Evolutionary conservation across 2,329 filamentous ascomycete species (phyloP).

Genomic region (Paecilomyces sp.): DNA sequence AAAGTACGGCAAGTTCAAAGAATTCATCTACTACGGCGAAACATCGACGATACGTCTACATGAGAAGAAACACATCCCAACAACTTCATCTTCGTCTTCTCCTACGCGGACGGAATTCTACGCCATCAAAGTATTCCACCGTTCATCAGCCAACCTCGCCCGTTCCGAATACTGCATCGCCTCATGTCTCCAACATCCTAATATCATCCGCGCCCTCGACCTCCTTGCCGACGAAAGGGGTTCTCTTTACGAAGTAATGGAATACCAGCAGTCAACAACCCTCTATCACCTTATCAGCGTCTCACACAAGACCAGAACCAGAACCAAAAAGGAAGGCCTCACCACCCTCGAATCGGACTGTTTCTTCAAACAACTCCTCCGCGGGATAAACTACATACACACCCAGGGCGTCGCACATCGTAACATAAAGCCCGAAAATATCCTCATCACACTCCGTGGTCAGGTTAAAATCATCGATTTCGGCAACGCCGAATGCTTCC

Average conservation of each 20-base stretch:
- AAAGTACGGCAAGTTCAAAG: background rate
- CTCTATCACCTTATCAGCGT: constrained; percentile 60
- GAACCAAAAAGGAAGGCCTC: constrained; percentile 67
- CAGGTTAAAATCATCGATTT: constrained; percentile 55
- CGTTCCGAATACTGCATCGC: constrained; percentile 82
- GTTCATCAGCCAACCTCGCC: background rate
- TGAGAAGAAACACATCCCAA: background rate
- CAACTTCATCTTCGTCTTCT: background rate
- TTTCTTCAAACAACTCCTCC: constrained; percentile 93
- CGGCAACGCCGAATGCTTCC: constrained; percentile 78
- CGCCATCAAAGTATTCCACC: background rate
- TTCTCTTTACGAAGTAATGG: constrained; percentile 90
- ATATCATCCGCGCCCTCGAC: constrained; percentile 85
- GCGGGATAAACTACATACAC: constrained; percentile 86
- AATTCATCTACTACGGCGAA: background rate
- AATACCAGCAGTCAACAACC: constrained; percentile 74
- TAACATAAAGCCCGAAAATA: constrained; percentile 53
- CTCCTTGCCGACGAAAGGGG: constrained; percentile 83
- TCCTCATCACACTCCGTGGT: constrained; percentile 53
- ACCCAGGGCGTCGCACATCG: constrained; percentile 76
- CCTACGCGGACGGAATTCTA: background rate
- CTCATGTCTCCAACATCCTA: constrained; percentile 78
- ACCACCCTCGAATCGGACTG: constrained; percentile 69
- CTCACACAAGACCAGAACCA: constrained; percentile 37
- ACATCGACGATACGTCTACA: background rate